Evolutionary conservation across 306 rosid genomes (phyloP), one percentile per base, ranked within the genome.

Genomic region (Lathyrus tuberosus): DNA sequence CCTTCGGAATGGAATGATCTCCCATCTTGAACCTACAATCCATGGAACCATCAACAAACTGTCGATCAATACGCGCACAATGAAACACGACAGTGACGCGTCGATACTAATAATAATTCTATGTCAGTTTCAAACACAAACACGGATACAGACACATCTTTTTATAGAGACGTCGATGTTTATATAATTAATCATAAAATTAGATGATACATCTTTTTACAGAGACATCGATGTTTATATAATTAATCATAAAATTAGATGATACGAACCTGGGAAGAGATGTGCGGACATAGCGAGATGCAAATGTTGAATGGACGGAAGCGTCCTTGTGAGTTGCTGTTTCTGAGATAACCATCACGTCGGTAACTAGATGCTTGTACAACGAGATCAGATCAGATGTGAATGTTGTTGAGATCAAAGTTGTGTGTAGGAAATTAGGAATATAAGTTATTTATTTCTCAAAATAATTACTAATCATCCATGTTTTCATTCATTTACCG

Each of bases 201-300:
- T n/a, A n/a, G n/a, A n/a, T n/a, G n/a, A 30, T 30, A 30, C 5
- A n/a, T n/a, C n/a, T n/a, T n/a, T n/a, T n/a, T n/a, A n/a, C n/a
- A 33, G 9, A 33, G 38, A 6, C 6, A 2, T 33, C 38, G 9
- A 9, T 33, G 7, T 5, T 20, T 31, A 31, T 1, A 0, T 0
- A 31, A 5, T 3, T 31, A 1, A 31, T 20, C 22, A 20, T 20
- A 0, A 20, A 20, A 20, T 20, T 20, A 20, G 22, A 20, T 20
- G 22, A 31, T 31, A 31, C 6, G 3, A 2, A 89, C 97, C 97
- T 89, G 10, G 96, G 97, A 65, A 91, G 97, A 22, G 84, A 54
- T 16, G 89, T 57, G 30, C 97, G 83, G 14, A 91, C 97, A 42
- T 91, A 91, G 48, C 97, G 91, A 2, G 97, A 91, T 8, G 91